Percentiles rank a stretch among this genome's conserved stretches.
phyloP scores from a whole-genome alignment of 768 basidiomycete species.

The Podaxis pistillaris region DNA sequence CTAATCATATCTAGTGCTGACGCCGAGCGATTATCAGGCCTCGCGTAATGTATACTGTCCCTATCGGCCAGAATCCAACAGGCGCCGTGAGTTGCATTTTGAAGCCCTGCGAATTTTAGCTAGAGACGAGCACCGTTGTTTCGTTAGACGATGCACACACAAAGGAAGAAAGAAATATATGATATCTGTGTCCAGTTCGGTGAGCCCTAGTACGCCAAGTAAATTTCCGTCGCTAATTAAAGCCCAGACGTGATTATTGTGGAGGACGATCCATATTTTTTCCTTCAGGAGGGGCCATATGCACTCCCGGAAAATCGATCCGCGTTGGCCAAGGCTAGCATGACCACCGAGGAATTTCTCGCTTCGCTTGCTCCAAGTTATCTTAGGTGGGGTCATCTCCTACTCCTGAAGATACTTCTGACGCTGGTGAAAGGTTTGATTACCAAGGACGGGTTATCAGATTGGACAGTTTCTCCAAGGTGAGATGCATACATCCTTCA shows the following conservation, averaged over 20 bases:
- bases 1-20: neutral
- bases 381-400: slow-evolving; percentile 39
- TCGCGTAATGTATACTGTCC: slow-evolving; percentile 71
- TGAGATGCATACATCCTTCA: slow-evolving; percentile 16
- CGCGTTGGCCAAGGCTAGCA: slow-evolving; percentile 16
- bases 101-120: neutral
- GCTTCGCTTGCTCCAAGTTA: slow-evolving; percentile 59
- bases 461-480: slow-evolving; percentile 80
- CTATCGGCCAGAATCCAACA: slow-evolving; percentile 84
- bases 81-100: slow-evolving; percentile 53
- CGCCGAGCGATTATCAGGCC: slow-evolving; percentile 39
- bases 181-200: slow-evolving; percentile 81
- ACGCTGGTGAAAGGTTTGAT: slow-evolving; percentile 46
- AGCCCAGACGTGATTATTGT: slow-evolving; percentile 67
- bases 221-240: neutral
- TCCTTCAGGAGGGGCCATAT: slow-evolving; percentile 64
- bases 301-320: slow-evolving; percentile 36
- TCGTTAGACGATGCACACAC: slow-evolving; percentile 52
- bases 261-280: slow-evolving; percentile 83
- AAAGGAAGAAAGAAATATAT: slow-evolving; percentile 78
- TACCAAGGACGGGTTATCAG: slow-evolving; percentile 83
- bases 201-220: slow-evolving; percentile 20
- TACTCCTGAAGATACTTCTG: neutral
- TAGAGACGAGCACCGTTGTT: neutral
- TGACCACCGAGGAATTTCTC: slow-evolving; percentile 42